Base-by-base conservation (phyloP, 352 stramenopile genomes). In the Globisporangium irregulare region DNA sequence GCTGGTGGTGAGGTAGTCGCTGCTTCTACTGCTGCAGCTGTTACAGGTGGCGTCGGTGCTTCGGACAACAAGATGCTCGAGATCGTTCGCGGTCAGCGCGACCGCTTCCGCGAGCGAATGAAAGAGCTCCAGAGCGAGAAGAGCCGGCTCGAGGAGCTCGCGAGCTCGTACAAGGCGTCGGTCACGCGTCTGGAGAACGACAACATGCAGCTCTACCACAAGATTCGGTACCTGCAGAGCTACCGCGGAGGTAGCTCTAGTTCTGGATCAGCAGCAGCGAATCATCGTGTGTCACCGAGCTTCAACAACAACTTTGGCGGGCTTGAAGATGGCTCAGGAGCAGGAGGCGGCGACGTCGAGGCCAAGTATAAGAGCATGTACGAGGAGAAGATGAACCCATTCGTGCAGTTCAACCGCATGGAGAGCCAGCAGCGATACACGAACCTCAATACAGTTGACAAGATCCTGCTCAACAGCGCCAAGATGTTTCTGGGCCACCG, bases 141-240 rank as follows among this genome's bases (percentile, higher is more conserved):
- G 46, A 93, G 79, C 43, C 84, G 84, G 15, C 72, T 90, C 1
- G 82, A 91, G 61, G 80, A 93, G 70, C 76, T 89, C n/a, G 84
- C 74, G 32, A 77, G 78, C 22, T 81, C 77, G 58, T 89, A 82
- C 64, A 86, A 89, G 66, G 82, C 67, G 62, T 87, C 85, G 29
- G 84, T 89, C 22, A 64, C 84, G 3, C 86, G 84, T 34, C 78
- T 97, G 34, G 88, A 97, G 73, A 81, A 79, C 0, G 91, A 97
- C 75, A 97, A 97, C 77, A 92, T 97, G 78, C 84, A 95, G 68
- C 73, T 97, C 15, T 97, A 96, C 67, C 83, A 97, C 70, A 97
- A 97, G 75, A 92, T 97, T 60, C 82, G 89, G 4, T 94, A 92
- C 65, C 60, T 96, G 58, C 83, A 94, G 61, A 96, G 82, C 73